These are phyloP conservation scores for Raphanus hybrid DNA, from an alignment of 441 rosid species.

Conservation along the genomic window DNA sequence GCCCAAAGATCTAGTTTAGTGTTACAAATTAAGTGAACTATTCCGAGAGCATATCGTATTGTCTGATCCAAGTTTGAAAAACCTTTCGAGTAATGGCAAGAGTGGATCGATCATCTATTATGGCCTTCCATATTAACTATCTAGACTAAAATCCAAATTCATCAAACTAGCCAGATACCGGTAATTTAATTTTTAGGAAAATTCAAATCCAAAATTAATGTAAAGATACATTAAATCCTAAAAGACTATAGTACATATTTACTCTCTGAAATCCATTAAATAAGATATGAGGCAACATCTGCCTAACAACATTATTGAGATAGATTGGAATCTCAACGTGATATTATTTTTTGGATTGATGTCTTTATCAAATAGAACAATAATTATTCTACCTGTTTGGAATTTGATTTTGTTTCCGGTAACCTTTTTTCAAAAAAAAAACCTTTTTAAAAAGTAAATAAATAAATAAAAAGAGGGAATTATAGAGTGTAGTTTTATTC, in stretches of 20 bases:
- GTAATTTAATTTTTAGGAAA: too few species aligned
- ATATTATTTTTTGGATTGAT: conserved; percentile 34
- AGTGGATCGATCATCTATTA: too few species aligned
- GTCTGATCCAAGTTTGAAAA: too few species aligned
- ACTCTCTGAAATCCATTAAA: conserved; percentile 17
- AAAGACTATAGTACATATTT: neutral
- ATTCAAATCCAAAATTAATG: too few species aligned
- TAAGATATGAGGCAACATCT: conserved; percentile 18
- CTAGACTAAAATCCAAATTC: too few species aligned
- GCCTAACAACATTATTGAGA: conserved; percentile 18
- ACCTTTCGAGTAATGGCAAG: too few species aligned
- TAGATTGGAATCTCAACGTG: conserved; percentile 20
- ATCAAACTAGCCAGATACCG: too few species aligned
- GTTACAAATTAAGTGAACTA: too few species aligned
- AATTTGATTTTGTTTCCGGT: neutral
- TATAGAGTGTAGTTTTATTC: neutral
- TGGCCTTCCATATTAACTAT: too few species aligned
- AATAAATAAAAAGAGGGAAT: neutral
- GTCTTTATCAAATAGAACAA: neutral
- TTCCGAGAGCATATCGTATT: too few species aligned
- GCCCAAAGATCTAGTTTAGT: too few species aligned
- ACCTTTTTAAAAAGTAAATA: neutral
- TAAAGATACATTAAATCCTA: too few species aligned
- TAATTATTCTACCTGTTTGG: conserved; percentile 4
- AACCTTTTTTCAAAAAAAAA: neutral